Percentiles rank a stretch among this genome's conserved stretches.
These are phyloP conservation scores for Penicillium palitans DNA, from an alignment of 2,329 filamentous ascomycete species.

Conservation along the genomic window DNA sequence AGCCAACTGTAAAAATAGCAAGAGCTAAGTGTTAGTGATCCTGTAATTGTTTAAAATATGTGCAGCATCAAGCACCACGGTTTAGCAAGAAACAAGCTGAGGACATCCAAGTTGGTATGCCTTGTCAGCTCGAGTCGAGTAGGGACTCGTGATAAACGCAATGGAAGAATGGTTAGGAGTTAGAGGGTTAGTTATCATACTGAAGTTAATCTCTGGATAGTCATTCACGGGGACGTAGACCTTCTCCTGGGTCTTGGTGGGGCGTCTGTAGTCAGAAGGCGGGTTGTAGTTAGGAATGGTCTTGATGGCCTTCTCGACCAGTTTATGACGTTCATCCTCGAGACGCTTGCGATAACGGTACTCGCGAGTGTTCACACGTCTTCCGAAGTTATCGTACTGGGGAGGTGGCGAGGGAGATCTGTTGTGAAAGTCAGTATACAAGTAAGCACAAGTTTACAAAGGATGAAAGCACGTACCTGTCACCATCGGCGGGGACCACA, in stretches of 20 bases:
- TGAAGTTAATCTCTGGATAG: constrained; percentile 99
- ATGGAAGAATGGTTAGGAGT: constrained; percentile 64
- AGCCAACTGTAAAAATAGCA: constrained; percentile 84
- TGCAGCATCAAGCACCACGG: constrained; percentile 38
- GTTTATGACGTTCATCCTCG: constrained; percentile 97
- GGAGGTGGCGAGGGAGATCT: constrained; percentile 95
- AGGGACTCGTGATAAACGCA: constrained; percentile 43
- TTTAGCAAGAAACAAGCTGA: constrained; percentile 47
- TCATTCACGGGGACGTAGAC: constrained; percentile 99
- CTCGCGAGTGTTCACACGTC: constrained; percentile 98
- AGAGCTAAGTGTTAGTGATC: constrained; percentile 87
- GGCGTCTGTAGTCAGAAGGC: constrained; percentile 95
- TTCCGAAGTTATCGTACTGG: constrained; percentile 98
- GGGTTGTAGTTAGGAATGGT: constrained; percentile 99
- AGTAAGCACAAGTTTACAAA: neutral
- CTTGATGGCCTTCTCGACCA: constrained; percentile 99
- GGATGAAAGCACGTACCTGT: constrained; percentile 62
- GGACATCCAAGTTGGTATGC: constrained; percentile 35
- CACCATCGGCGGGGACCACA: constrained; percentile 93
- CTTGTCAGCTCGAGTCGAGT: constrained; percentile 46
- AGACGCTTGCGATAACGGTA: constrained; percentile 97
- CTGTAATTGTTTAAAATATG: constrained; percentile 41
- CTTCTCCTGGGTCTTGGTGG: constrained; percentile 99
- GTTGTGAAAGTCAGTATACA: constrained; percentile 20
- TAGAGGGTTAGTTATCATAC: constrained; percentile 99